Evolutionary conservation across 73 alveolate genomes (phyloP), one percentile per base, ranked within the genome.

Genomic region (Diophrys appendiculata): DNA sequence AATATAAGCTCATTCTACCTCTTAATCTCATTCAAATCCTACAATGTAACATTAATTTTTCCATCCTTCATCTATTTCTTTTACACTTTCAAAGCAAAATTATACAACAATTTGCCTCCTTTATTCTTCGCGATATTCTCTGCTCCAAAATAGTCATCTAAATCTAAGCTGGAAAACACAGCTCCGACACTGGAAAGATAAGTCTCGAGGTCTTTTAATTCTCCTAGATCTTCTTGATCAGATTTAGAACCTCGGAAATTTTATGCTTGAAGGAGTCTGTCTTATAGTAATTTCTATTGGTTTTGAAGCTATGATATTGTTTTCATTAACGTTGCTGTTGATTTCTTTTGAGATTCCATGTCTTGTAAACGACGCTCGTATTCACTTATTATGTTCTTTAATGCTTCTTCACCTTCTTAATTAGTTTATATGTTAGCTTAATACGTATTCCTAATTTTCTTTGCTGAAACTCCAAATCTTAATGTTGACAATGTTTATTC

Each of bases 381-480:
- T 22, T 84, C 92, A 2, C 56, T 29, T 8, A 84, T 84, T 0
- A 84, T 70, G 22, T 68, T 53, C 27, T 84, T 84, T 0, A 74
- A 33, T 2, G 75, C 71, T 31, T 74, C 75, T 5, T 74, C 83
- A 8, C 60, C 60, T 43, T 74, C 83, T 2, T 33, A 35, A 1
- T 60, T 77, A 77, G 22, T 71, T 55, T 54, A 52, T 13, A 18
- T 65, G 33, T 67, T 77, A 8, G 52, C 96, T 86, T 79, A 74
- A 0, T 93, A 95, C 82, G 92, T 92, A 77, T 97, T 97, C 81
- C 95, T 87, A 70, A 97, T 97, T 87, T 93, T 95, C 85, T 94
- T 95, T 0, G 99, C 99, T 65, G 97, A 95, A 31, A 86, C 86
- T 1, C 99, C 99, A 72, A 95, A 95, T 72, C 99, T 73, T 67